A percentile compares a stretch with the other conserved stretches of the same genome.
Conservation (phyloP, 2,329 filamentous ascomycete species). For the Xylaria sp. region DNA sequence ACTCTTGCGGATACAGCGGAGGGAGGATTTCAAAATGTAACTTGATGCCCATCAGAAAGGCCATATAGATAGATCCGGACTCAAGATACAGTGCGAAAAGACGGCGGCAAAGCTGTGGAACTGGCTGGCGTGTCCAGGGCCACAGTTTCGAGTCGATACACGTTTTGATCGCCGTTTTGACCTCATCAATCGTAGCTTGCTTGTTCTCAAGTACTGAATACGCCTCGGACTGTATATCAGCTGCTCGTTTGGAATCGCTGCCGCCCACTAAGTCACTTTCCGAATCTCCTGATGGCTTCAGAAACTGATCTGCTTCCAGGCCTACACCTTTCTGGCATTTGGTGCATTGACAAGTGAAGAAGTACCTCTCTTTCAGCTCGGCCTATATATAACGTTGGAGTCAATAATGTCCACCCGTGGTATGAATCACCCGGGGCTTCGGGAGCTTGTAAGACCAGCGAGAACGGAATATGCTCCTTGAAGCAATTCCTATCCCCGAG, state of each 20-base stretch:
- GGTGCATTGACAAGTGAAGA: slow-evolving; percentile 59
- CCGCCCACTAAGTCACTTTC: slow-evolving; percentile 25
- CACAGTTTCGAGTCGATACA: slow-evolving; percentile 46
- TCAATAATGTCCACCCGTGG: too few relatives aligned
- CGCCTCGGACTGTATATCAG: slow-evolving; percentile 44
- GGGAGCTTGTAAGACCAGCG: too few relatives aligned
- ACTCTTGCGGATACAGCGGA: slow-evolving; percentile 39
- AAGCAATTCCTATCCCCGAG: too few relatives aligned
- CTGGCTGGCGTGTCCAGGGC: slow-evolving; percentile 44
- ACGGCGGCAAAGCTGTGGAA: slow-evolving; percentile 41
- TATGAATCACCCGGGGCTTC: too few relatives aligned
- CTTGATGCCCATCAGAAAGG: slow-evolving; percentile 44
- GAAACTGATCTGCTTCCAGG: slow-evolving; percentile 55
- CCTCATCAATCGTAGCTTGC: slow-evolving; percentile 33
- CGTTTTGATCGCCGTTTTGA: slow-evolving; percentile 41
- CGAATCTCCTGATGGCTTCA: slow-evolving; percentile 39
- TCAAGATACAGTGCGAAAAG: slow-evolving; percentile 42
- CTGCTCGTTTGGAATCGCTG: slow-evolving; percentile 33
- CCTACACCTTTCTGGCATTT: slow-evolving; percentile 57
- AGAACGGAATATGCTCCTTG: too few relatives aligned
- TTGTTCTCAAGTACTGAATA: slow-evolving; percentile 38
- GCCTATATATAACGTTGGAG: slow-evolving; percentile 19
- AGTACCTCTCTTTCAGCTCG: slow-evolving; percentile 57
- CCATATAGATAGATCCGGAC: slow-evolving; percentile 39
- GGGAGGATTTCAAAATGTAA: slow-evolving; percentile 44